A percentile compares a stretch with the other conserved stretches of the same genome.
Evolutionary conservation across 495 filamentous ascomycete genomes (phyloP).

Genomic region (Annulohypoxylon maeteangense): DNA sequence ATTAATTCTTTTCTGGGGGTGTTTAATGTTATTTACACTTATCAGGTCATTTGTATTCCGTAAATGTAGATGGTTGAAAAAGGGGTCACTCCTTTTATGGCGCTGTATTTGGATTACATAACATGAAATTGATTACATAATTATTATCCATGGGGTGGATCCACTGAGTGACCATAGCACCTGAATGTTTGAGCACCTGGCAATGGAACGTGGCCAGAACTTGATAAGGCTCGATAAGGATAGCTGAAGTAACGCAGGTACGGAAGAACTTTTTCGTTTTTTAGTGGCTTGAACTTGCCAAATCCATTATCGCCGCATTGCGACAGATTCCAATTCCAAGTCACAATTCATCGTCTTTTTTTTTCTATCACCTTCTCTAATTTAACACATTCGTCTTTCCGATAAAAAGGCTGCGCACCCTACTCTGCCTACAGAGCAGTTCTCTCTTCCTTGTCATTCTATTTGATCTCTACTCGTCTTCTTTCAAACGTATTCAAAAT

Average conservation of each 20-base stretch:
- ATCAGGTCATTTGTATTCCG: background rate
- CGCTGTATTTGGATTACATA: background rate
- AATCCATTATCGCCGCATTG: conserved; percentile 10
- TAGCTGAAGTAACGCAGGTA: background rate
- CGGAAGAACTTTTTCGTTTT: conserved; percentile 12
- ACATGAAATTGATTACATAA: background rate
- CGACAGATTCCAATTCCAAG: background rate
- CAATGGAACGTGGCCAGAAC: conserved; percentile 19
- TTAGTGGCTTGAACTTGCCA: conserved; percentile 1
- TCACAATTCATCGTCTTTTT: background rate
- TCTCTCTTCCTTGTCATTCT: background rate
- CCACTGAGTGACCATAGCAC: conserved; percentile 1
- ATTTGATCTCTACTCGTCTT: background rate
- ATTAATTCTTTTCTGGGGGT: too few species aligned
- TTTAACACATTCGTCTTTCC: background rate
- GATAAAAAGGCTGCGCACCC: background rate
- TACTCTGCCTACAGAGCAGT: background rate
- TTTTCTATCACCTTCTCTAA: conserved; percentile 5
- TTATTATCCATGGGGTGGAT: background rate
- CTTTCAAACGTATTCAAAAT: conserved; percentile 50
- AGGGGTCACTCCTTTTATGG: conserved; percentile 2
- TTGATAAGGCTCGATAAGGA: conserved; percentile 12
- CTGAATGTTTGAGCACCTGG: background rate
- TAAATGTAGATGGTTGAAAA: background rate
- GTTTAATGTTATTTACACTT: too few species aligned